phyloP scores from a whole-genome alignment of 2,329 filamentous ascomycete genomes.

The Aspergillus felis region DNA sequence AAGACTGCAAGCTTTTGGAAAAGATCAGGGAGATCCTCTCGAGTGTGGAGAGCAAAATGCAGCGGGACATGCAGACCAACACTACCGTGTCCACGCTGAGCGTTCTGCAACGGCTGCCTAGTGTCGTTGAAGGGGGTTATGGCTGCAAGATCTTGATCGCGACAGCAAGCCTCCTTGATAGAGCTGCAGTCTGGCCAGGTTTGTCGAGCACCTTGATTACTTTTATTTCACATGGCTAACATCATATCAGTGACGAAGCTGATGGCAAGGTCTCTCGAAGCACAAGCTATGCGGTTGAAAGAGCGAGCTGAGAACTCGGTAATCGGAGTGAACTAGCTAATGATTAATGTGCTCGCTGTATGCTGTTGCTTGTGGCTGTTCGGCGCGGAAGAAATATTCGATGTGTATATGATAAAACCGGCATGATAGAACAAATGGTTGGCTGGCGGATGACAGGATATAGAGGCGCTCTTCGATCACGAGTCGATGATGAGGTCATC shows the following conservation, averaged over 20 bases:
- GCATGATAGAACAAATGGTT: neutral
- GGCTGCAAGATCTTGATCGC: slow-evolving; percentile 79
- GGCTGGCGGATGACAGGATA: neutral
- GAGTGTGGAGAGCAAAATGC: slow-evolving; percentile 76
- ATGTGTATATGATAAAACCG: neutral
- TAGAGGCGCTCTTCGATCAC: neutral
- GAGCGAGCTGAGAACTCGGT: slow-evolving; percentile 39
- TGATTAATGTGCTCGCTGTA: neutral
- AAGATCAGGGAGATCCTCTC: slow-evolving; percentile 78
- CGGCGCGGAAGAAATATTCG: too few relatives aligned
- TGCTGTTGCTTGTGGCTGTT: neutral
- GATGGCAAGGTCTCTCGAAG: slow-evolving; percentile 63
- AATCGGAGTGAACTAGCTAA: neutral
- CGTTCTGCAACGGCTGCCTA: slow-evolving; percentile 51
- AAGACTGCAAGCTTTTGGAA: slow-evolving; percentile 78
- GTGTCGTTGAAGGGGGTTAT: slow-evolving; percentile 66
- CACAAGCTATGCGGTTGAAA: slow-evolving; percentile 61
- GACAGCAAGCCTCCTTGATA: slow-evolving; percentile 81
- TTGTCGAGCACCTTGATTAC: slow-evolving; percentile 32
- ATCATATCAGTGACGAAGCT: slow-evolving; percentile 57
- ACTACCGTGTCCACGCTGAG: slow-evolving; percentile 50
- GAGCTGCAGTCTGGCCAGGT: slow-evolving; percentile 91
- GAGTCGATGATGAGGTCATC: neutral
- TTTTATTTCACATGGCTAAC: slow-evolving; percentile 20
- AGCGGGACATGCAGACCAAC: slow-evolving; percentile 53